Conservation (phyloP, 208 protist species). For the Perkinsela sp. region DNA sequence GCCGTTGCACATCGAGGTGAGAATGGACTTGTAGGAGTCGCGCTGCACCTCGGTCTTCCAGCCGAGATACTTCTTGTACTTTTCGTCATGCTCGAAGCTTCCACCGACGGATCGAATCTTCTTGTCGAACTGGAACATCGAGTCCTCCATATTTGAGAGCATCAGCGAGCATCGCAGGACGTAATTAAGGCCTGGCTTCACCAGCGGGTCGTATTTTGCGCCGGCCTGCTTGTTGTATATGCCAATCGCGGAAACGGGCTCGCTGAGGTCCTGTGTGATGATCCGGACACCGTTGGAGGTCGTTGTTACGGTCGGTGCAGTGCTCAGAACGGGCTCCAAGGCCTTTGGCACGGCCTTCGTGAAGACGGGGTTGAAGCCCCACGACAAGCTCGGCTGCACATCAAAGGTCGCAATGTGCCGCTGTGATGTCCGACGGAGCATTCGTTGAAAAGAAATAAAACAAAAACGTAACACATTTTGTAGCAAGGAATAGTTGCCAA, state of each 20-base stretch:
- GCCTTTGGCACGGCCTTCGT: not conserved
- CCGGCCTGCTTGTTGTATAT: slow-evolving; percentile 31
- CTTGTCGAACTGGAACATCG: slow-evolving; percentile 46
- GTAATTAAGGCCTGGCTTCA: slow-evolving; percentile 34
- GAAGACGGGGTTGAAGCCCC: not conserved
- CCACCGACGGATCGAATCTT: slow-evolving; percentile 31
- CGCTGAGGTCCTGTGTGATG: slow-evolving; percentile 33
- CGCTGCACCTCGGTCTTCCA: slow-evolving; percentile 37
- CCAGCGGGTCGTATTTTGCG: slow-evolving; percentile 36
- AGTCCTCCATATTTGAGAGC: slow-evolving; percentile 51
- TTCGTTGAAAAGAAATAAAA: too few species aligned
- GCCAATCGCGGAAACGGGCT: slow-evolving; percentile 20
- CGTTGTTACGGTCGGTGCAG: slow-evolving; percentile 9
- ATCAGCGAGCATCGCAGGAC: slow-evolving; percentile 49
- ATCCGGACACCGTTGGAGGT: slow-evolving; percentile 33
- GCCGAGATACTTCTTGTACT: slow-evolving; percentile 26
- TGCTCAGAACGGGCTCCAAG: too few species aligned
- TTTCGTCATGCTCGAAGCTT: slow-evolving; percentile 37
- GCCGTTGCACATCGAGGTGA: slow-evolving; percentile 32
- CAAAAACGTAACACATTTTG: too few species aligned
- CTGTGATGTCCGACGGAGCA: not conserved
- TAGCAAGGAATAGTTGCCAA: too few species aligned
- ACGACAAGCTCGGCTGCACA: not conserved
- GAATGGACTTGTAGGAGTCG: slow-evolving; percentile 38
- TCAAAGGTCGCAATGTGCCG: not conserved